Base-by-base conservation (phyloP, 768 basidiomycete species). In the Pleurotus platypus region DNA sequence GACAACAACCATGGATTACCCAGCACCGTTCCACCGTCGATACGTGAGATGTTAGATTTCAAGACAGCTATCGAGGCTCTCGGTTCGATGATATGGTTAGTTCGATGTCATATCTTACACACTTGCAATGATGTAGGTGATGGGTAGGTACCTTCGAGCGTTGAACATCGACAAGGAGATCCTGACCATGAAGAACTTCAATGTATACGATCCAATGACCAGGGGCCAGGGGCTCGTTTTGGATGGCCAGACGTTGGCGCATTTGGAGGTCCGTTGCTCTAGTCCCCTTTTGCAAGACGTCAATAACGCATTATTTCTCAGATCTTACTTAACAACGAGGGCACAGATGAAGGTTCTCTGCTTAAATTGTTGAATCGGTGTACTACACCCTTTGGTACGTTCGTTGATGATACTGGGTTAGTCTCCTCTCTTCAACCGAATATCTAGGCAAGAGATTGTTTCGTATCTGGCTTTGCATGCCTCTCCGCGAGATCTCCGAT, bases 121-220 rank as follows among this genome's bases (percentile, higher is more conserved):
- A 38, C 53, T 49, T 30, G n/a, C 35, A 35, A 18, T 47, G 18
- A 37, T 27, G 71, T 37, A 57, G 47, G 22, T 26, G 39, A 48
- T 51, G 38, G 30, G 42, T 55, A 87, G 88, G 84, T 94, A 94
- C 67, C 82, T 98, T 12, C 86, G 90, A 38, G 91, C 92, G 59
- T 80, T 99, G 40, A 98, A 98, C 66, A 93, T 98, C 60, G 96
- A 95, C 74, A 90, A 92, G 67, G 95, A 98, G 61, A 85, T 99
- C 56, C 70, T 99, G 65, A 91, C 87, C 55, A 94, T 97, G 89
- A 90, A 86, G 74, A 98, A 98, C 67, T 99, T 99, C 80, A 95
- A 98, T 63, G 79, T 97, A 39, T 97, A 96, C 66, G 94, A 98
- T 70, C 97, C 97, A 0, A 93, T 98, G 84, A 87, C 89, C 67